These are phyloP conservation scores for Kwoniella dejecticola DNA, from an alignment of 768 basidiomycete species.

Conservation along the genomic window DNA sequence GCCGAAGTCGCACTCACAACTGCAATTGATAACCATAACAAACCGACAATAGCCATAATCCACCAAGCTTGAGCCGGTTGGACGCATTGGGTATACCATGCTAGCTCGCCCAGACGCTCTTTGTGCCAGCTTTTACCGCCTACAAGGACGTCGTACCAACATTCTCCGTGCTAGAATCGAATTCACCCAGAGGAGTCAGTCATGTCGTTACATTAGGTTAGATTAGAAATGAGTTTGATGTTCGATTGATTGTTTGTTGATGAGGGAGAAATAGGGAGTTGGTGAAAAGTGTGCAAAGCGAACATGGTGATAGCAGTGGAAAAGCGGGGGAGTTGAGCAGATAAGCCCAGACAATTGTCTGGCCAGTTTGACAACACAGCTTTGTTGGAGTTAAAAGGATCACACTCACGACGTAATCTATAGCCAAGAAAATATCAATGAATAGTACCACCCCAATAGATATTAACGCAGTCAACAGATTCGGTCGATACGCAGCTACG, in stretches of 20 bases:
- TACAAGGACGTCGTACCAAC: conserved; percentile 15
- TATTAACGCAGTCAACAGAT: conserved; percentile 1
- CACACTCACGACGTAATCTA: conserved; percentile 25
- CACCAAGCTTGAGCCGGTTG: conserved; percentile 22
- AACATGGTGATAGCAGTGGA: background rate
- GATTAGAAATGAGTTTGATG: too few relatives aligned
- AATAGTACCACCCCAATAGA: background rate
- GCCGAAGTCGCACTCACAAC: too few relatives aligned
- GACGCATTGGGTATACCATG: conserved; percentile 21
- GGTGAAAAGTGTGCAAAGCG: too few relatives aligned
- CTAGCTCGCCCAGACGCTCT: conserved; percentile 17
- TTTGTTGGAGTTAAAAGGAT: too few relatives aligned
- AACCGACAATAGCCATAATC: conserved; percentile 27
- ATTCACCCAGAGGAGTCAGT: too few relatives aligned
- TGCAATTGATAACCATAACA: too few relatives aligned
- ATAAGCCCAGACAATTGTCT: too few relatives aligned
- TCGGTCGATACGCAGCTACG: conserved; percentile 5
- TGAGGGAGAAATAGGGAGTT: too few relatives aligned
- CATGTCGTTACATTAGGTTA: too few relatives aligned
- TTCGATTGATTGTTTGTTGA: too few relatives aligned
- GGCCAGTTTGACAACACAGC: too few relatives aligned
- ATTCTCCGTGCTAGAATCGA: conserved; percentile 26
- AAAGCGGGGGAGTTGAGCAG: background rate
- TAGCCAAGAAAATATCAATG: conserved; percentile 14
- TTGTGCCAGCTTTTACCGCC: conserved; percentile 13